Conservation (phyloP, 805 yeast genomes). For the Metschnikowia noctiluminum region DNA sequence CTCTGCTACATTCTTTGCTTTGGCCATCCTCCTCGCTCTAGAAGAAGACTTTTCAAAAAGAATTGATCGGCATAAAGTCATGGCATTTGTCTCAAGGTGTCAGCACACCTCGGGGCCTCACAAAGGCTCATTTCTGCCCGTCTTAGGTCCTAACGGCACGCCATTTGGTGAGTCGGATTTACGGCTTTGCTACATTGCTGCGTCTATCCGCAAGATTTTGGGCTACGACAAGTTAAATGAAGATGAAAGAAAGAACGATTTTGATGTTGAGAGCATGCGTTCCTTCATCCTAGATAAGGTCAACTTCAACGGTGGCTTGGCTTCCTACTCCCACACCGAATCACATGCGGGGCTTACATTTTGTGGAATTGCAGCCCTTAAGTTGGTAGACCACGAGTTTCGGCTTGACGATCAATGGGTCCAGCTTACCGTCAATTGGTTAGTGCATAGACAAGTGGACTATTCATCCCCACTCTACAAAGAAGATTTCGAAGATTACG, state of each 20-base stretch:
- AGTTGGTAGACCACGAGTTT: conserved; percentile 32
- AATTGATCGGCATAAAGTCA: conserved; percentile 45
- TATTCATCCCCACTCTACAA: conserved; percentile 22
- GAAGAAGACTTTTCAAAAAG: conserved; percentile 36
- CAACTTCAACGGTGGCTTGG: conserved; percentile 68
- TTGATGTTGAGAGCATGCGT: conserved; percentile 41
- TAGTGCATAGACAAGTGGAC: conserved; percentile 59
- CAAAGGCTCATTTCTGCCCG: conserved; percentile 36
- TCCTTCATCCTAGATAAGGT: conserved; percentile 30
- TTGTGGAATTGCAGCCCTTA: conserved; percentile 70
- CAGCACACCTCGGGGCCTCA: conserved; percentile 41
- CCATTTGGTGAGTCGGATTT: conserved; percentile 67
- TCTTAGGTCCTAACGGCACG: conserved; percentile 19
- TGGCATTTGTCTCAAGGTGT: conserved; percentile 54
- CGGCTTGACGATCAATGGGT: conserved; percentile 12
- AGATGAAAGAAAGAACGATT: conserved; percentile 28
- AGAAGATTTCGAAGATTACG: conserved; percentile 34
- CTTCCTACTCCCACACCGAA: conserved; percentile 51
- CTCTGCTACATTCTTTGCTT: conserved; percentile 74
- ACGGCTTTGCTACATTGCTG: conserved; percentile 72
- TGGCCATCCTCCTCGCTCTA: conserved; percentile 53
- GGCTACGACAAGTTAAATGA: conserved; percentile 31
- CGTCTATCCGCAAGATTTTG: conserved; percentile 54
- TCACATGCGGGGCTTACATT: conserved; percentile 85
- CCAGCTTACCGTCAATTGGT: conserved; percentile 50